Evolutionary conservation across 176 grass and related monocot genomes (phyloP), one percentile per base, ranked within the genome.

Genomic region (Eleusine indica): DNA sequence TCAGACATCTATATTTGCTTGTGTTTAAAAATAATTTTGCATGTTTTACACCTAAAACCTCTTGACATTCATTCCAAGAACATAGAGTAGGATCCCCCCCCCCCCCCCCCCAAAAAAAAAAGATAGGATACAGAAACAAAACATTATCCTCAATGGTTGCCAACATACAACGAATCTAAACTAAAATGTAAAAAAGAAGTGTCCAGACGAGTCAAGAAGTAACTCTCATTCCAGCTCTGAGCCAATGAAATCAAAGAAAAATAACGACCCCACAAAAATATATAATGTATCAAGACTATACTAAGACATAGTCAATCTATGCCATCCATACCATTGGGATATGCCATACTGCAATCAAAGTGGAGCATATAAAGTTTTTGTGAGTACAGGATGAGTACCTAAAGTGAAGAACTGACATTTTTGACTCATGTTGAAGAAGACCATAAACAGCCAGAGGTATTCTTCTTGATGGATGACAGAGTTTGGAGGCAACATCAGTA

Each of bases 341-440:
- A 32, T 86, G 21, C 25, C 22, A 67, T 29, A 66, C 3, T 65
- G 44, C 3, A n/a, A 60, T n/a, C 62, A 73, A 79, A 73, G 4
- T 35, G 17, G 41, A 62, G 22, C 60, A 79, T 5, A 66, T 68
- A 13, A 22, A 32, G n/a, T 43, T 69, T 29, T 52, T 29, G 15
- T 48, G 13, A 76, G 57, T 49, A 72, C 52, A 86, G 83, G 35
- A 47, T 60, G 47, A 79, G 53, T 93, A 95, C 96, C 93, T 98
- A 86, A 95, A 98, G 60, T 98, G 96, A 83, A 95, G 91, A 84
- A 95, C 85, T 78, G 93, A 98, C 81, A 98, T 92, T 81, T 98
- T 98, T 7, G 93, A 94, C 78, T 98, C 93, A 25, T 98, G 96
- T 88, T 95, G 91, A 65, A 98, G 70, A 87, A 97, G 86, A 67